Evolutionary conservation across 2,329 filamentous ascomycete genomes (phyloP), one percentile per base, ranked within the genome.

Genomic region (Nemania serpens): DNA sequence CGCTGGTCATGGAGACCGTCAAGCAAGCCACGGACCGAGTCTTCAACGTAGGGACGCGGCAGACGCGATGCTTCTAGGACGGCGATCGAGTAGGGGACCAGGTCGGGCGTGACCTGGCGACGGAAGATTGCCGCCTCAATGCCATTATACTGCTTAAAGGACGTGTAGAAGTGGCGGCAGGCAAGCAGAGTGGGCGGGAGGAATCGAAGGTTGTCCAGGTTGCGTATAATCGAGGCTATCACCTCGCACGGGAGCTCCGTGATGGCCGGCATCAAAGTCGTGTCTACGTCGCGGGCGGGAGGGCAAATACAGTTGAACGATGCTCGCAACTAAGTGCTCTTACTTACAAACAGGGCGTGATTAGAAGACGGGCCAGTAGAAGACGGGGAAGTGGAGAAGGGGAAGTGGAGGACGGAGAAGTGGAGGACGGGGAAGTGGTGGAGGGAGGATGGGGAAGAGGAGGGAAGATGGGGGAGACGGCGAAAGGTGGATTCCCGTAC

Each of bases 101-200:
- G 17, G 29, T 2, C 17, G 2, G 41, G 22, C 6, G 22, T 17
- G n/a, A 45, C 47, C 22, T 65, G 62, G 42, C 36, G 59, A 37
- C 50, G 37, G 18, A 65, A 39, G 53, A 65, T 62, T 22, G 52
- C 53, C 18, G 34, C 42, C 47, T 36, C 39, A 3, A 56, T 42
- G 17, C 41, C 25, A 15, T 36, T 39, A 43, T 53, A 52, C 45
- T 61, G 43, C 42, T 54, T 61, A 22, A 58, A 64, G 13, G 49
- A 64, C n/a, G 46, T 45, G 51, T 64, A 56, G 15, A 64, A 43
- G 41, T 64, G 37, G 47, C 58, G 58, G 34, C 62, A 64, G 25
- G 62, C 37, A 33, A 64, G 58, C 45, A 61, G 55, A 33, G 41
- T 18, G 13, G 62, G 58, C 39, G 55, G 17, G 15, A 64, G 51